Conservation (phyloP, 495 filamentous ascomycete species). For the Penicillium crystallinum region DNA sequence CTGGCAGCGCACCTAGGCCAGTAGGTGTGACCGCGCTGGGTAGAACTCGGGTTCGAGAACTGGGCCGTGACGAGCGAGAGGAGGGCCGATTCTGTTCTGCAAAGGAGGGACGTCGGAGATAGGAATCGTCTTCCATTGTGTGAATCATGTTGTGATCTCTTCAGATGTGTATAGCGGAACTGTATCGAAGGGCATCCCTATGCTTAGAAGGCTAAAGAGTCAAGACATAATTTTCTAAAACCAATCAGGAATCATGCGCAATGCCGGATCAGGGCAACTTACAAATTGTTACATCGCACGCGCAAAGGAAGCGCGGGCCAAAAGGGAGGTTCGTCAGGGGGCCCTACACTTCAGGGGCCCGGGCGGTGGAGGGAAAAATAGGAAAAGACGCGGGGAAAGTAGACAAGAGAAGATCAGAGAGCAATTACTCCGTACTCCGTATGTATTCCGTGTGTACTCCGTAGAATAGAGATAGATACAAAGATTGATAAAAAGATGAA, state of each 20-base stretch:
- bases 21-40: slow-evolving; percentile 15
- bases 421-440: no score
- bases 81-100: slow-evolving; percentile 14
- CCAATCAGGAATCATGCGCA: not conserved
- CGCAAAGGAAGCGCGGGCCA: no score
- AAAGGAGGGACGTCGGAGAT: slow-evolving; percentile 20
- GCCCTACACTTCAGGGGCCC: not conserved
- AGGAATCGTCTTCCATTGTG: slow-evolving; percentile 27
- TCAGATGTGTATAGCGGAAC: no score
- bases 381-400: slow-evolving; percentile 4
- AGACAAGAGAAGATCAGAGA: no score
- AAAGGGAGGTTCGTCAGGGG: not conserved
- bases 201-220: slow-evolving; percentile 2
- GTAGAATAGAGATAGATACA: no score
- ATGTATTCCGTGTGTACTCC: no score
- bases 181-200: not conserved
- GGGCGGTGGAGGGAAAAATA: not conserved
- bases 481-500: not conserved
- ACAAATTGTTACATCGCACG: not conserved
- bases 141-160: slow-evolving; percentile 19
- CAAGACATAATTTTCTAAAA: slow-evolving; percentile 10
- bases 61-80: slow-evolving; percentile 21
- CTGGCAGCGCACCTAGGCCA: slow-evolving; percentile 17
- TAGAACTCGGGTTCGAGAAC: slow-evolving; percentile 18
- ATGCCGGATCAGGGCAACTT: not conserved